Evolutionary conservation across 2,329 filamentous ascomycete species (phyloP).

Genomic region (Fusarium sp.): DNA sequence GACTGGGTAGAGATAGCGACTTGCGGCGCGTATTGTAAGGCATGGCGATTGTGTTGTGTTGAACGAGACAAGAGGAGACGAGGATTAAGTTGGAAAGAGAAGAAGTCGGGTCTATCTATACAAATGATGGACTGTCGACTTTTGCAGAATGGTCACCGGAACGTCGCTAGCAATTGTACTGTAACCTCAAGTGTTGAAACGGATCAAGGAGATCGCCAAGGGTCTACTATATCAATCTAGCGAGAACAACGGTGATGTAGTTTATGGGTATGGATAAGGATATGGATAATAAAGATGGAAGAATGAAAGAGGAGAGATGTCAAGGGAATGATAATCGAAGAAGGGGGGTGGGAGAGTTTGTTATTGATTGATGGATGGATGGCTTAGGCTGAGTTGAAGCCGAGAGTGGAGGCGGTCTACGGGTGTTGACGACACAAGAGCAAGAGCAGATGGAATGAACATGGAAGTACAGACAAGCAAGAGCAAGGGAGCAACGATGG

Average conservation of each 20-base stretch:
- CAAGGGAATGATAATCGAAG: conserved; percentile 34
- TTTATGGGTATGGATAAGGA: conserved; percentile 24
- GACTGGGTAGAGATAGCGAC: conserved; percentile 89
- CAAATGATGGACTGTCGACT: conserved; percentile 31
- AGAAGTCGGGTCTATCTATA: conserved; percentile 31
- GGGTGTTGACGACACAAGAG: conserved; percentile 41
- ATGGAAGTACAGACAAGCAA: conserved; percentile 4
- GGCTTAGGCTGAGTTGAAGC: conserved; percentile 35
- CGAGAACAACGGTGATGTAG: conserved; percentile 22
- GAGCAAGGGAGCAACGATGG: conserved; percentile 42
- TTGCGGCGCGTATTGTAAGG: conserved; percentile 97
- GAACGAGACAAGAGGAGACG: conserved; percentile 7
- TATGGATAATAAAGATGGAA: neutral
- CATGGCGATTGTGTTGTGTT: conserved; percentile 64
- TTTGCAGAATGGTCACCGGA: conserved; percentile 32
- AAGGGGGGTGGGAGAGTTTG: conserved; percentile 38
- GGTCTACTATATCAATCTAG: conserved; percentile 34
- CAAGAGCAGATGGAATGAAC: conserved; percentile 10
- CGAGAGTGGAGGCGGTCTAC: conserved; percentile 48
- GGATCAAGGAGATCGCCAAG: conserved; percentile 36
- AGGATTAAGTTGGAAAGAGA: conserved; percentile 9
- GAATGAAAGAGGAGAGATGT: conserved; percentile 27
- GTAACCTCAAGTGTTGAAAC: conserved; percentile 34
- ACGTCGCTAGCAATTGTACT: conserved; percentile 41
- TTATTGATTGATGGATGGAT: conserved; percentile 42